Evolutionary conservation across 2,329 filamentous ascomycete genomes (phyloP).

Genomic region (Seiridium unicorne): DNA sequence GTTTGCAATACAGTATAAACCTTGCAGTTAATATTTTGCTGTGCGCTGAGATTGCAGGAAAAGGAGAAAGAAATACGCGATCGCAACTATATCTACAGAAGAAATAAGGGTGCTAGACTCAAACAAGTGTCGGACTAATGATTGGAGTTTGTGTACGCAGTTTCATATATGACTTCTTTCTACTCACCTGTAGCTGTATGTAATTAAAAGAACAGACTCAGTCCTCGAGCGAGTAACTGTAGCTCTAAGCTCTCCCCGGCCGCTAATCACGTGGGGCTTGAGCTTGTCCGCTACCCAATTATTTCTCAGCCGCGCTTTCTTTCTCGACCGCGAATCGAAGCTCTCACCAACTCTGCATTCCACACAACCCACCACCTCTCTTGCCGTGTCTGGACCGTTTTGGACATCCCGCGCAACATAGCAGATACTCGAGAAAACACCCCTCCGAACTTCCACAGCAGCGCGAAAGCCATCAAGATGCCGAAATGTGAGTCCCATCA

Average conservation of each 20-base stretch:
- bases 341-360: neutral
- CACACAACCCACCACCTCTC: neutral
- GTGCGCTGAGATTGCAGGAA: too few relatives aligned
- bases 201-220: neutral
- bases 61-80: too few relatives aligned
- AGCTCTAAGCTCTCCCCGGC: neutral
- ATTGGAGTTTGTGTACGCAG: neutral
- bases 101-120: too few relatives aligned
- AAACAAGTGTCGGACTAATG: too few relatives aligned
- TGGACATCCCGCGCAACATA: neutral
- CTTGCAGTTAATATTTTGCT: too few relatives aligned
- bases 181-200: neutral
- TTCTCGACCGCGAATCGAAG: neutral
- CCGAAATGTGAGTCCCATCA: conserved; percentile 72
- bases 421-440: neutral
- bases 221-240: too few relatives aligned
- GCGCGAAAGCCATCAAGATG: conserved; percentile 54
- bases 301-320: conserved; percentile 1
- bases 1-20: too few relatives aligned
- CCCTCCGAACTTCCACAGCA: neutral
- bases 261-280: neutral
- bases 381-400: too few relatives aligned
- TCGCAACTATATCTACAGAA: too few relatives aligned
- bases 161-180: neutral
- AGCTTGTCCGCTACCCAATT: neutral